Conservation (phyloP, 2,329 filamentous ascomycete species). For the Pezicula radicicola region DNA sequence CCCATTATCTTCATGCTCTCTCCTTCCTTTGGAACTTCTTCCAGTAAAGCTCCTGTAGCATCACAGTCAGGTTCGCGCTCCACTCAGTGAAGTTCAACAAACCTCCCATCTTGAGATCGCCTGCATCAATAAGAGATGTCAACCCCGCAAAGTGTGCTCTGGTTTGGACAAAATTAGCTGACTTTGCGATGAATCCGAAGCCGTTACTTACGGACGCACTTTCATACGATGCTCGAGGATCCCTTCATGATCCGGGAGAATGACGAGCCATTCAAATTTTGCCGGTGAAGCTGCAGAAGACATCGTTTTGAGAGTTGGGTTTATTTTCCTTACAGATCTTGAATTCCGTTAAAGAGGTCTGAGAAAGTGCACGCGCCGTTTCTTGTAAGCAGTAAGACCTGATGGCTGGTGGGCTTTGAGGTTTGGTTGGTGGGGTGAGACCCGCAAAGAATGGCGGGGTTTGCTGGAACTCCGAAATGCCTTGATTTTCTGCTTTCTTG, state of each 20-base stretch:
- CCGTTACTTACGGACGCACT: constrained; percentile 44
- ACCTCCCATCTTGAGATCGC: constrained; percentile 36
- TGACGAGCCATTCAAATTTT: constrained; percentile 61
- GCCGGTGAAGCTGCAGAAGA: constrained; percentile 1
- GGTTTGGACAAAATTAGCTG: not conserved
- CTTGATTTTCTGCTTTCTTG: no score
- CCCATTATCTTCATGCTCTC: constrained; percentile 65
- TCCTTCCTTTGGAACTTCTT: constrained; percentile 59
- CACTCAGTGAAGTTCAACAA: constrained; percentile 19
- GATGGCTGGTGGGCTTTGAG: no score
- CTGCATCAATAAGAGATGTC: not conserved
- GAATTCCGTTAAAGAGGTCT: not conserved
- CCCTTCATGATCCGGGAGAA: constrained; percentile 63
- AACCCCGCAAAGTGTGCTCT: not conserved
- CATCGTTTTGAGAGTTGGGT: not conserved
- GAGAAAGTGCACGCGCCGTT: not conserved
- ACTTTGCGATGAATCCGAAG: constrained; percentile 4
- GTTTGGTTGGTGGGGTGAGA: no score
- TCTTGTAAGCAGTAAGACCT: no score
- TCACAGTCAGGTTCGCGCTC: constrained; percentile 4
- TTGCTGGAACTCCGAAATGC: no score
- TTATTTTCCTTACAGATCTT: not conserved
- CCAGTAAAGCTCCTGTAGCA: constrained; percentile 57
- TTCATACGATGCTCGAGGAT: constrained; percentile 55
- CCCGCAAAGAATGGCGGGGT: no score